phyloP scores from a whole-genome alignment of 2,329 filamentous ascomycete species.

The Knoxdaviesia proteae region DNA sequence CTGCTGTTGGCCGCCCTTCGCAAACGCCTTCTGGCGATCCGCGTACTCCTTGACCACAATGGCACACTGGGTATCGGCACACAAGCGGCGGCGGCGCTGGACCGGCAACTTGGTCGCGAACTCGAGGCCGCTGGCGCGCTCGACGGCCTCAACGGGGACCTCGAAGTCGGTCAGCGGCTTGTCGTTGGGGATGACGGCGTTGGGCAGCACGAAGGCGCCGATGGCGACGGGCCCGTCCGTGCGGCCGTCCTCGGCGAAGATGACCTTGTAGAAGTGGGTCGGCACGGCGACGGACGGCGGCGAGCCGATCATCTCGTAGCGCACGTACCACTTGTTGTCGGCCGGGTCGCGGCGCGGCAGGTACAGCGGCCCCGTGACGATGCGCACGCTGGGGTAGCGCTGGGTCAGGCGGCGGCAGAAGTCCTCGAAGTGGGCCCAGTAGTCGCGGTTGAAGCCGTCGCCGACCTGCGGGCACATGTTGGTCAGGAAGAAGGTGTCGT shows the following conservation, averaged over 20 bases:
- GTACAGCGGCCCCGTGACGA: constrained; percentile 88
- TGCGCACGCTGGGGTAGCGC: constrained; percentile 66
- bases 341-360: constrained; percentile 60
- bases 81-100: constrained; percentile 56
- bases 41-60: constrained; percentile 65
- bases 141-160: constrained; percentile 79
- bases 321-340: constrained; percentile 89
- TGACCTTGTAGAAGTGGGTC: constrained; percentile 98
- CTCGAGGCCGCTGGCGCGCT: constrained; percentile 78
- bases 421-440: constrained; percentile 98
- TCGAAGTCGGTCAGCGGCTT: constrained; percentile 85
- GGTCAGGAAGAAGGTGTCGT: constrained; percentile 77
- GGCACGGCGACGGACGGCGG: constrained; percentile 90
- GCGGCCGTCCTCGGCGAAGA: constrained; percentile 73
- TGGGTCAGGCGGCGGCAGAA: constrained; percentile 73
- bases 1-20: constrained; percentile 12
- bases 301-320: constrained; percentile 85
- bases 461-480: constrained; percentile 99
- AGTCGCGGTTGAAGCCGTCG: constrained; percentile 95
- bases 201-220: constrained; percentile 87
- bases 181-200: constrained; percentile 68
- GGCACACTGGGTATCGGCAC: constrained; percentile 67
- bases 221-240: constrained; percentile 58
- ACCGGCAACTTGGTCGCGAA: constrained; percentile 65
- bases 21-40: constrained; percentile 37